phyloP scores from a whole-genome alignment of 129 eudicot genomes.

The Artemisia tridentata region DNA sequence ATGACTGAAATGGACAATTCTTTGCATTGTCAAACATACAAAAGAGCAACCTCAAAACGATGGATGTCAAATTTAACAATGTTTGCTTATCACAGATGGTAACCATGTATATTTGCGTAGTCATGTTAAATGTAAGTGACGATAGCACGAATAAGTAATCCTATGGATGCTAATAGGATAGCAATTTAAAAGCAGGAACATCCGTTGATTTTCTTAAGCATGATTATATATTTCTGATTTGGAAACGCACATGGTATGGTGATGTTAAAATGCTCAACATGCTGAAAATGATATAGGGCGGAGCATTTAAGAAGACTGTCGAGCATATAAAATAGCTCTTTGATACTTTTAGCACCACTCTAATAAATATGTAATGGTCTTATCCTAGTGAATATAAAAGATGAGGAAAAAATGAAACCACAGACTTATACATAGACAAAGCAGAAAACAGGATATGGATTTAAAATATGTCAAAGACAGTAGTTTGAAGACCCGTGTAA shows the following conservation, averaged over 20 bases:
- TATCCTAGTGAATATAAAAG: background rate
- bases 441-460: background rate
- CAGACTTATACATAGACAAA: background rate
- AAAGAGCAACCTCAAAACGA: too few relatives aligned
- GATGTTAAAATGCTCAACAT: background rate
- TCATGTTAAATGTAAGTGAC: background rate
- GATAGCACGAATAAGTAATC: background rate
- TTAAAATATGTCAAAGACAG: background rate
- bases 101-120: background rate
- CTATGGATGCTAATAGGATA: background rate
- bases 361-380: background rate
- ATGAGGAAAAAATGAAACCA: background rate
- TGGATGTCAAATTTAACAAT: background rate
- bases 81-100: background rate
- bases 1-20: too few relatives aligned
- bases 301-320: background rate
- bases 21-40: too few relatives aligned
- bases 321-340: background rate
- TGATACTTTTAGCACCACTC: background rate
- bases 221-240: background rate
- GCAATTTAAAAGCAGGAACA: background rate
- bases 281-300: background rate
- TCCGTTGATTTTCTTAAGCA: background rate
- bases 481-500: slow-evolving; percentile 2
- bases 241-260: background rate